These are phyloP conservation scores for Penicillium arizonense DNA, from an alignment of 495 filamentous ascomycete species.

Conservation along the genomic window DNA sequence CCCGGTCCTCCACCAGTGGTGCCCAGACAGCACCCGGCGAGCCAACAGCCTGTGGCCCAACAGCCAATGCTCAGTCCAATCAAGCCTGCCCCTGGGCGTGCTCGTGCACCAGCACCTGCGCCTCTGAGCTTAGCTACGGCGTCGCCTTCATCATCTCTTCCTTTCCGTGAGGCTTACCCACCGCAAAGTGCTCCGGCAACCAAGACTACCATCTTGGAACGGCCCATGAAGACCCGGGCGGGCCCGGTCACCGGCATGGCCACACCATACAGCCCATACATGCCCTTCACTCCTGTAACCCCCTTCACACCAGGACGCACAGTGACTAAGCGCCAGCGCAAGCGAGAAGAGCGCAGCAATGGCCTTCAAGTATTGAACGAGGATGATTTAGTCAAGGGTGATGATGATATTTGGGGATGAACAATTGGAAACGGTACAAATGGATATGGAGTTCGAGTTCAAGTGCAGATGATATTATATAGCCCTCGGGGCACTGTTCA, in stretches of 20 bases:
- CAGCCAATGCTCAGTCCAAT: not conserved
- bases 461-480: not conserved
- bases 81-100: conserved; percentile 18
- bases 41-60: too few relatives aligned
- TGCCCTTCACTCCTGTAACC: conserved; percentile 84
- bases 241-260: conserved; percentile 74
- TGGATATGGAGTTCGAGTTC: not conserved
- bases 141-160: conserved; percentile 43
- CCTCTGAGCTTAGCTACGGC: conserved; percentile 37
- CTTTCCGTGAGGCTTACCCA: conserved; percentile 55
- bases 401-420: conserved; percentile 57
- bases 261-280: conserved; percentile 85
- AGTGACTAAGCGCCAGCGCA: conserved; percentile 72
- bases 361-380: conserved; percentile 42
- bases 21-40: conserved; percentile 20
- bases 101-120: conserved; percentile 33
- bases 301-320: conserved; percentile 79
- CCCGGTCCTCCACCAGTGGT: conserved; percentile 53
- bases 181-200: conserved; percentile 59
- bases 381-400: conserved; percentile 50
- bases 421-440: not conserved
- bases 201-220: conserved; percentile 77
- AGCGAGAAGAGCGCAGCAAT: conserved; percentile 44
- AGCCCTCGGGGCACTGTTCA: not conserved
- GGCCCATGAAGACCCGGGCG: conserved; percentile 51